phyloP scores from a whole-genome alignment of 129 eudicot genomes.

The Smallanthus sonchifolius region DNA sequence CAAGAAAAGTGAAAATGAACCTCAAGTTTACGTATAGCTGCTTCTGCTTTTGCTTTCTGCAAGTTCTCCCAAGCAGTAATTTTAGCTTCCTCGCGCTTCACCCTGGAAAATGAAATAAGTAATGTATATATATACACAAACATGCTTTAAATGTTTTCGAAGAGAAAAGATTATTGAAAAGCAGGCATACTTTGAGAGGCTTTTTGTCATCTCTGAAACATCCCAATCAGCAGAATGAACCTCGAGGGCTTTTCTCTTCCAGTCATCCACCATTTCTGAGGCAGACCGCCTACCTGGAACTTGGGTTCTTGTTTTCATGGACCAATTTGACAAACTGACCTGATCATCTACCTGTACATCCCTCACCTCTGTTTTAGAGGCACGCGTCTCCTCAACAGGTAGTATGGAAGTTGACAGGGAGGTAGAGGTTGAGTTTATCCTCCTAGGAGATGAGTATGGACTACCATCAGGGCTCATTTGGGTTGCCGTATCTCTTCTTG shows the following conservation, averaged over 20 bases:
- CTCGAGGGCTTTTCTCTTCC: slow-evolving; percentile 73
- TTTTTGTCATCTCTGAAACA: slow-evolving; percentile 58
- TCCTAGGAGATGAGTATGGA: slow-evolving; percentile 58
- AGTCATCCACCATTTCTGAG: slow-evolving; percentile 56
- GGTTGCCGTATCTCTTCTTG: slow-evolving; percentile 97
- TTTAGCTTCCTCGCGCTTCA: slow-evolving; percentile 86
- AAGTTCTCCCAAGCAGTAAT: slow-evolving; percentile 97
- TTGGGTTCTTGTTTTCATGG: slow-evolving; percentile 50
- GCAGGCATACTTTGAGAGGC: slow-evolving; percentile 61
- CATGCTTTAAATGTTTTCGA: neutral
- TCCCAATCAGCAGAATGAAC: slow-evolving; percentile 70
- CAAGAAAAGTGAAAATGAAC: slow-evolving; percentile 25
- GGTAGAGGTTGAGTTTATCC: slow-evolving; percentile 35
- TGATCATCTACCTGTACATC: slow-evolving; percentile 83
- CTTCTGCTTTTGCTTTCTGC: slow-evolving; percentile 99
- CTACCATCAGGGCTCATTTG: slow-evolving; percentile 98
- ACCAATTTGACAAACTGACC: slow-evolving; percentile 79
- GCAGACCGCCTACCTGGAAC: slow-evolving; percentile 33
- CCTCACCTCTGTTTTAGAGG: slow-evolving; percentile 62
- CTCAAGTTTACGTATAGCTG: slow-evolving; percentile 83
- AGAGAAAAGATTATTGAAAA: neutral
- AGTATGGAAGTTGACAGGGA: slow-evolving; percentile 41
- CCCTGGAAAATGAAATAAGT: slow-evolving; percentile 35
- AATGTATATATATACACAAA: neutral
- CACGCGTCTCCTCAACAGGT: slow-evolving; percentile 43